Percentiles rank a stretch among this genome's conserved stretches.
phyloP scores from a whole-genome alignment of 495 filamentous ascomycete genomes.

The Aspergillus olivimuriae region DNA sequence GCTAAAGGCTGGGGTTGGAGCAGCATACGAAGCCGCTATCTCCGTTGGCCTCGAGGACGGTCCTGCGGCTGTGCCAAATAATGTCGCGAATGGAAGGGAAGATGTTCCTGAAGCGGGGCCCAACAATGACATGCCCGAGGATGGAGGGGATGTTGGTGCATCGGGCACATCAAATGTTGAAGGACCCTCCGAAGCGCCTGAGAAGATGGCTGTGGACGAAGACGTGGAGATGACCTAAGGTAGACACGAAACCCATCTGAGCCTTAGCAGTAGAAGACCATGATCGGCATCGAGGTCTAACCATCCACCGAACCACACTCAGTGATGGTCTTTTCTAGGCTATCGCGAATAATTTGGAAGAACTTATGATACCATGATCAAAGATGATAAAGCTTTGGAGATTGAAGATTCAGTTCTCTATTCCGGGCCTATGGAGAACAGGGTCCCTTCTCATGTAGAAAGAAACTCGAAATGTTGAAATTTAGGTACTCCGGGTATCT shows the following conservation, averaged over 20 bases:
- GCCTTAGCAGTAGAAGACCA: no score
- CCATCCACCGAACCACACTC: no score
- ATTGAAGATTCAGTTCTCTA: not conserved
- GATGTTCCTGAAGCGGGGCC: slow-evolving; percentile 11
- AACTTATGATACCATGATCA: not conserved
- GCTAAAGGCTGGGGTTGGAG: slow-evolving; percentile 29
- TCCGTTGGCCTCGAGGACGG: slow-evolving; percentile 6
- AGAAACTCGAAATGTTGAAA: no score
- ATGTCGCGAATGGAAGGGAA: slow-evolving; percentile 7
- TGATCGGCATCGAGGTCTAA: not conserved
- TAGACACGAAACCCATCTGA: no score
- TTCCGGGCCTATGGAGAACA: no score
- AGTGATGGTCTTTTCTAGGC: no score
- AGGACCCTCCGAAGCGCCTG: slow-evolving; percentile 3
- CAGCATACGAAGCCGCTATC: slow-evolving; percentile 28
- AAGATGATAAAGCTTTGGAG: not conserved
- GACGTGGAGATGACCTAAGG: slow-evolving; percentile 41
- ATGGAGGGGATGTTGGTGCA: slow-evolving; percentile 23
- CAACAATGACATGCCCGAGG: slow-evolving; percentile 17
- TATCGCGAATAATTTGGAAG: not conserved
- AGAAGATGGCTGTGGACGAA: slow-evolving; percentile 15
- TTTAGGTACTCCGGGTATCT: no score
- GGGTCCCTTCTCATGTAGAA: no score
- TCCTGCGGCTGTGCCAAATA: not conserved
- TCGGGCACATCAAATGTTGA: slow-evolving; percentile 25